Evolutionary conservation across 257 asterid species (phyloP).

Genomic region (Paulownia fortunei): DNA sequence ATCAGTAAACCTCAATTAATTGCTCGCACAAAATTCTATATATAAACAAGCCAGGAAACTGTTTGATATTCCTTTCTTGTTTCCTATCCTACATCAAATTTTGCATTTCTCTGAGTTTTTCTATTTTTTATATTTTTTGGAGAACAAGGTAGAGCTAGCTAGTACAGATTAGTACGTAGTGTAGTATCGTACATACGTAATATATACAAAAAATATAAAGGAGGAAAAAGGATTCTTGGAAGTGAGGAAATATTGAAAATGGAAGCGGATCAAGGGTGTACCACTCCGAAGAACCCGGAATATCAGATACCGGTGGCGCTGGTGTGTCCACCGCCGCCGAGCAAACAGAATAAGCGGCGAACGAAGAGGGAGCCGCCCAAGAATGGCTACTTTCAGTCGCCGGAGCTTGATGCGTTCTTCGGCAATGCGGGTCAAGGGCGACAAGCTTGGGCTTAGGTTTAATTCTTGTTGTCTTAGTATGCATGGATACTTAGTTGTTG

Average conservation of each 20-base stretch:
- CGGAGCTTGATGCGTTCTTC: constrained; percentile 60
- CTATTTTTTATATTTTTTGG: background rate
- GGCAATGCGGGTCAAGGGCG: constrained; percentile 21
- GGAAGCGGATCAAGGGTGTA: constrained; percentile 60
- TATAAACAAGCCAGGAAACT: background rate
- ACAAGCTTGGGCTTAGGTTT: constrained; percentile 30
- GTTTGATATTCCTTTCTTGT: background rate
- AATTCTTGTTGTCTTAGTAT: background rate
- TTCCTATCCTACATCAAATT: background rate
- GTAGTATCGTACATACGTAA: background rate
- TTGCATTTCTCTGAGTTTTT: background rate
- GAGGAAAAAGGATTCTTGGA: background rate
- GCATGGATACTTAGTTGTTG: constrained; percentile 1
- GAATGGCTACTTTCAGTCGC: constrained; percentile 61
- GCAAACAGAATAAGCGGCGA: constrained; percentile 46
- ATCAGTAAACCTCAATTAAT: background rate
- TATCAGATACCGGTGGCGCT: constrained; percentile 41
- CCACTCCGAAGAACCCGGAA: constrained; percentile 68
- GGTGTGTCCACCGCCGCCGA: constrained; percentile 76
- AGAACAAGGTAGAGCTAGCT: too few relatives aligned
- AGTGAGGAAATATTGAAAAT: constrained; percentile 25
- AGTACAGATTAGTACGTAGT: background rate
- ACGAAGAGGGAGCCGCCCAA: constrained; percentile 46
- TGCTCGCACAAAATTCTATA: constrained; percentile 1
- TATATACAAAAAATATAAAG: background rate